Evolutionary conservation across 345 rosid species (phyloP).

Genomic region (Rhodomyrtus tomentosa): DNA sequence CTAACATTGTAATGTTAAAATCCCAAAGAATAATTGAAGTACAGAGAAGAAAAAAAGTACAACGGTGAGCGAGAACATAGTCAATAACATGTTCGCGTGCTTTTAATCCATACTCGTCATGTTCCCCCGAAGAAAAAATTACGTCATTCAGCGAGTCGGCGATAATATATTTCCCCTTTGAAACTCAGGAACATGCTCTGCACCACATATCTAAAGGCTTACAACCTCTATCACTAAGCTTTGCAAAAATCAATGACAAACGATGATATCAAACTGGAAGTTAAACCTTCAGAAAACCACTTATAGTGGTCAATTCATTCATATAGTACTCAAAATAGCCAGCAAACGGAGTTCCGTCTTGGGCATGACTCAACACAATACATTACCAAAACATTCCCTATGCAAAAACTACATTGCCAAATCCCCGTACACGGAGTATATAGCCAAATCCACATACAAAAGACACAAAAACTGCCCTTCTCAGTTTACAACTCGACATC

Average conservation of each 20-base stretch:
- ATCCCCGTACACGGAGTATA: neutral
- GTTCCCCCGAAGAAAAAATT: too few relatives aligned
- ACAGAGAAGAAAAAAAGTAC: too few relatives aligned
- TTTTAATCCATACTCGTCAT: too few relatives aligned
- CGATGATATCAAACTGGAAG: neutral
- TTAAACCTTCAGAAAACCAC: neutral
- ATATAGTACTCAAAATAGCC: neutral
- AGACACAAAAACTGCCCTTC: neutral
- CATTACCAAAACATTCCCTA: neutral
- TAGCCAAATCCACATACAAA: neutral
- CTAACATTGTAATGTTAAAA: too few relatives aligned
- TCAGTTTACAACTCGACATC: neutral
- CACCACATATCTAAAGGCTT: neutral
- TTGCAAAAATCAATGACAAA: neutral
- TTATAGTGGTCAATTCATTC: neutral
- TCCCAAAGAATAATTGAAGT: too few relatives aligned
- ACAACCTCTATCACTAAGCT: rapidly evolving
- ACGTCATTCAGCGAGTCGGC: too few relatives aligned
- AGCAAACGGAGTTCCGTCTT: neutral
- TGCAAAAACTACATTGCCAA: neutral
- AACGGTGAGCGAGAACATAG: too few relatives aligned
- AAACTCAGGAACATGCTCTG: too few relatives aligned
- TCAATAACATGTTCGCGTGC: too few relatives aligned
- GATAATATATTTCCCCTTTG: too few relatives aligned
- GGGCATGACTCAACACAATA: neutral